phyloP scores from a whole-genome alignment of 2,329 filamentous ascomycete species.

The Verticillium nubilum region DNA sequence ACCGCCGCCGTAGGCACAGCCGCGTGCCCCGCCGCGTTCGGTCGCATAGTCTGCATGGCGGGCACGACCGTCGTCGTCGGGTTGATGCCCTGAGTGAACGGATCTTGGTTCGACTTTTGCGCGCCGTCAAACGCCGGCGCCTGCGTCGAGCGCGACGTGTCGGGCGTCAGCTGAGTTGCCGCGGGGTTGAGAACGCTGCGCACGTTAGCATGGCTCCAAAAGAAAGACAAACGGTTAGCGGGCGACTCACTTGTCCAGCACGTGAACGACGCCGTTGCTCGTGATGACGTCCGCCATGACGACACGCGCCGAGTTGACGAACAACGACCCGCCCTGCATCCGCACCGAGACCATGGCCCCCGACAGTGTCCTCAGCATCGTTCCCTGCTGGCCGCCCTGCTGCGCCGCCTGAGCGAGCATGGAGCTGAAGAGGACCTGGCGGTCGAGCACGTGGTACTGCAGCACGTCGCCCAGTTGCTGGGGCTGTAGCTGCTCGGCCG shows the following conservation, averaged over 20 bases:
- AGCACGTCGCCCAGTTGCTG: slow-evolving; percentile 33
- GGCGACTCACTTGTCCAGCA: slow-evolving; percentile 47
- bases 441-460: slow-evolving; percentile 53
- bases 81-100: slow-evolving; percentile 48
- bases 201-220: slow-evolving; percentile 39
- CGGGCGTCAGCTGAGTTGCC: slow-evolving; percentile 36
- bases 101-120: slow-evolving; percentile 35
- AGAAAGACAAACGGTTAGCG: slow-evolving; percentile 20
- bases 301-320: slow-evolving; percentile 44
- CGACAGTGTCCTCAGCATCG: slow-evolving; percentile 54
- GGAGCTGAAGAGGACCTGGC: slow-evolving; percentile 44
- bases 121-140: slow-evolving; percentile 50
- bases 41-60: slow-evolving; percentile 12
- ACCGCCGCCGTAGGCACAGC: slow-evolving; percentile 14
- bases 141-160: slow-evolving; percentile 37
- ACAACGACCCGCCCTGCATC: slow-evolving; percentile 48
- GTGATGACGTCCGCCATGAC: slow-evolving; percentile 42
- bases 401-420: slow-evolving; percentile 44
- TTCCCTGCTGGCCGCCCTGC: slow-evolving; percentile 36
- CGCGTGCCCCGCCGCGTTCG: slow-evolving; percentile 9
- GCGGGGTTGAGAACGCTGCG: slow-evolving; percentile 51
- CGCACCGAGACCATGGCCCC: slow-evolving; percentile 35
- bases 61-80: slow-evolving; percentile 20
- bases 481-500: slow-evolving; percentile 17
- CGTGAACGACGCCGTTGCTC: slow-evolving; percentile 51